Percentiles rank a stretch among this genome's conserved stretches.
These are phyloP conservation scores for Boletales sp. DNA, from an alignment of 768 basidiomycete genomes.

Conservation along the genomic window DNA sequence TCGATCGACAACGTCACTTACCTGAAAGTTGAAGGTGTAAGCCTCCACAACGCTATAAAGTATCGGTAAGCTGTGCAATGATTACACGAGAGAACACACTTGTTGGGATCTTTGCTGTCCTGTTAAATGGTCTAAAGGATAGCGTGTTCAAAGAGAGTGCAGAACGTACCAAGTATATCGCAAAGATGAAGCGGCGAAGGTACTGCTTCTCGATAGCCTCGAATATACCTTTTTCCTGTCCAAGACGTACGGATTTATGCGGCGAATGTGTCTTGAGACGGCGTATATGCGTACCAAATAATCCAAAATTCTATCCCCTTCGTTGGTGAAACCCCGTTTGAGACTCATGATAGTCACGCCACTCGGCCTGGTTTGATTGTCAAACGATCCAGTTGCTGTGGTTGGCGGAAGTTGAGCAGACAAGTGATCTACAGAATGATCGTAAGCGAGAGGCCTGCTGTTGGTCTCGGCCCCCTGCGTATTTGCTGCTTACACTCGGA, in stretches of 20 bases:
- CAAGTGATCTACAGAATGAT: constrained; percentile 18
- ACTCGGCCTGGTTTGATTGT: constrained; percentile 40
- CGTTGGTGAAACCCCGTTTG: constrained; percentile 73
- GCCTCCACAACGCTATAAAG: constrained; percentile 72
- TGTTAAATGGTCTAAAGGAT: constrained; percentile 26
- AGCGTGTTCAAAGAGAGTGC: not conserved
- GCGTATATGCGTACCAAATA: constrained; percentile 57
- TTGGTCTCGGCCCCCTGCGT: not conserved
- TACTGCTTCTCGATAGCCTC: constrained; percentile 84
- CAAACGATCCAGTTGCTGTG: constrained; percentile 35
- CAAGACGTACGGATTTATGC: constrained; percentile 3
- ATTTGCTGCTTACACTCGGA: constrained; percentile 46
- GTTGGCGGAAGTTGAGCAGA: constrained; percentile 32
- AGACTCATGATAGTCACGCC: constrained; percentile 73
- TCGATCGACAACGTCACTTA: constrained; percentile 22
- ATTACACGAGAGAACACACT: constrained; percentile 41
- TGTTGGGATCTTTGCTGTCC: constrained; percentile 84
- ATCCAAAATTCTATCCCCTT: constrained; percentile 78
- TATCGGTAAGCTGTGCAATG: constrained; percentile 10
- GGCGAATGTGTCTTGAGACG: constrained; percentile 3
- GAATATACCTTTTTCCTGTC: constrained; percentile 80
- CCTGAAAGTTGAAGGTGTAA: constrained; percentile 85
- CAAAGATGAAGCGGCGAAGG: constrained; percentile 81
- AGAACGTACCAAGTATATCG: constrained; percentile 67
- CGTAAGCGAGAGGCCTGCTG: not conserved